Evolutionary conservation across 2,329 filamentous ascomycete species (phyloP).

Genomic region (Penicillium sp.): DNA sequence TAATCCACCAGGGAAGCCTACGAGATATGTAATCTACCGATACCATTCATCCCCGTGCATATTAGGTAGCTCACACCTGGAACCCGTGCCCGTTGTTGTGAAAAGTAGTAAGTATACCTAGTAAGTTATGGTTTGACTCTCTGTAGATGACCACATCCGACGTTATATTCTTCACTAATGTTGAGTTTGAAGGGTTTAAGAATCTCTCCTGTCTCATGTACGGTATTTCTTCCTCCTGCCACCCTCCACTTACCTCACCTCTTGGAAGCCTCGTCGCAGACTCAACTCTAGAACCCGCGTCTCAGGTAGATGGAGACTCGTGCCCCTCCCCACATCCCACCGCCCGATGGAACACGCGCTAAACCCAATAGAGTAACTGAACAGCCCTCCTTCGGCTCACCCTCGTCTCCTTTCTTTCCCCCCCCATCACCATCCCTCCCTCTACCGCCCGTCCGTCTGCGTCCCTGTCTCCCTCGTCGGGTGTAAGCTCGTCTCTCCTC

Average conservation of each 20-base stretch:
- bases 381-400: slow-evolving; percentile 29
- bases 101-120: neutral
- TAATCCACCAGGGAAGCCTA: neutral
- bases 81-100: neutral
- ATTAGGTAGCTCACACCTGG: neutral
- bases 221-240: too few relatives aligned
- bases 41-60: neutral
- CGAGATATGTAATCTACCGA: neutral
- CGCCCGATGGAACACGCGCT: slow-evolving; percentile 30
- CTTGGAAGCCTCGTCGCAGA: neutral
- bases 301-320: slow-evolving; percentile 6
- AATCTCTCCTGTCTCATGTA: too few relatives aligned
- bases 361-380: slow-evolving; percentile 24
- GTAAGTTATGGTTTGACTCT: neutral
- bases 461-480: slow-evolving; percentile 1
- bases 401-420: slow-evolving; percentile 19
- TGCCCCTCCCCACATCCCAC: slow-evolving; percentile 33
- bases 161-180: neutral
- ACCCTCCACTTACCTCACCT: too few relatives aligned
- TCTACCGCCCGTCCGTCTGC: slow-evolving; percentile 8
- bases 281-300: slow-evolving; percentile 3
- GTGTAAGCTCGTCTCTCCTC: slow-evolving; percentile 8
- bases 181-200: neutral
- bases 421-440: slow-evolving; percentile 1
- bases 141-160: neutral